Evolutionary conservation across 495 filamentous ascomycete species (phyloP).

Genomic region (Penicillium simplicissimum): DNA sequence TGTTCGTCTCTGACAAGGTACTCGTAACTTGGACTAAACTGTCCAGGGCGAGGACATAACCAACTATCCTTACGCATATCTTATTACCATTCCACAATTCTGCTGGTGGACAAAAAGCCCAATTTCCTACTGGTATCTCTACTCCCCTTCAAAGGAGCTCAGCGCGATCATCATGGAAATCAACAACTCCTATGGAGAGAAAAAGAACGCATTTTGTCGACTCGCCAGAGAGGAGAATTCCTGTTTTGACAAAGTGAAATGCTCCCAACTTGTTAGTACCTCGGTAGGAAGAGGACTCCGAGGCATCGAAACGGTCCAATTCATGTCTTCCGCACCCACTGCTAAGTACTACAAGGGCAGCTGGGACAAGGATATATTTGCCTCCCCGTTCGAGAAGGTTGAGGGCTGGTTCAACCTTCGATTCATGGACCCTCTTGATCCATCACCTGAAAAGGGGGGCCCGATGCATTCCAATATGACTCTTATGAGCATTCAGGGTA

Average conservation of each 20-base stretch:
- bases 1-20: background rate
- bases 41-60: slow-evolving; percentile 17
- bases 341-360: slow-evolving; percentile 19
- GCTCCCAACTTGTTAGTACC: background rate
- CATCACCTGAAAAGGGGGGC: slow-evolving; percentile 1
- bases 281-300: background rate
- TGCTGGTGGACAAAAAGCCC: slow-evolving; percentile 76
- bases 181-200: slow-evolving; percentile 76
- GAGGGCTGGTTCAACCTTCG: slow-evolving; percentile 12
- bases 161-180: slow-evolving; percentile 71
- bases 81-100: slow-evolving; percentile 70
- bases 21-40: background rate
- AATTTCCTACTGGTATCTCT: slow-evolving; percentile 80
- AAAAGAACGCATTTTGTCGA: slow-evolving; percentile 43
- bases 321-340: slow-evolving; percentile 14
- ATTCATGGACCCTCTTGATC: slow-evolving; percentile 12
- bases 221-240: slow-evolving; percentile 9
- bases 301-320: background rate
- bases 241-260: background rate
- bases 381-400: slow-evolving; percentile 29
- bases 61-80: slow-evolving; percentile 58
- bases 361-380: slow-evolving; percentile 23
- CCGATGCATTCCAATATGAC: slow-evolving; percentile 13
- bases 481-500: background rate
- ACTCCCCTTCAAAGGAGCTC: slow-evolving; percentile 57